These are phyloP conservation scores for Chenopodium quinoa DNA, from an alignment of 148 eudicot species.

Conservation along the genomic window DNA sequence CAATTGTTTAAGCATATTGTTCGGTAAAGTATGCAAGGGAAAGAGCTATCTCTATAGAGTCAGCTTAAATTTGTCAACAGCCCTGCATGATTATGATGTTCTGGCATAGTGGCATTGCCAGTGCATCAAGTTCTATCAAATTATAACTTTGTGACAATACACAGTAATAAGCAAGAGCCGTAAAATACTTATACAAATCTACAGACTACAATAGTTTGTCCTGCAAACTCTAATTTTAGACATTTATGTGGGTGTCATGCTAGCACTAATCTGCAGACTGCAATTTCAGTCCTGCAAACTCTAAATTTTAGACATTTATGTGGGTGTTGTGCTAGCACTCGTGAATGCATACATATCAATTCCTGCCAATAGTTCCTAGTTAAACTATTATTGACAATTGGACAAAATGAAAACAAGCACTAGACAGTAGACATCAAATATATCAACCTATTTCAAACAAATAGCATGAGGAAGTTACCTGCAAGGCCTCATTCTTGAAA, in stretches of 20 bases:
- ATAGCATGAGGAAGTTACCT: constrained; percentile 35
- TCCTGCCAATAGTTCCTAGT: neutral
- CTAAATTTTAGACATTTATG: neutral
- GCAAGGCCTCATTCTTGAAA: constrained; percentile 46
- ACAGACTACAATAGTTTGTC: neutral
- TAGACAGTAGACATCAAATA: neutral
- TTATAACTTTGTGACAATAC: neutral
- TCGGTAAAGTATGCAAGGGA: neutral
- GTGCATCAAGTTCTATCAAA: neutral
- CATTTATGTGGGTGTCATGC: neutral
- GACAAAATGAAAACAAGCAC: neutral
- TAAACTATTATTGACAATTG: too few relatives aligned
- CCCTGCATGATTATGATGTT: neutral
- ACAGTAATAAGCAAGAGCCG: neutral
- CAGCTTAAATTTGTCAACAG: neutral
- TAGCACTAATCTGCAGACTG: neutral
- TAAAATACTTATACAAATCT: neutral
- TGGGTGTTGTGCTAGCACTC: neutral
- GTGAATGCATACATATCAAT: neutral
- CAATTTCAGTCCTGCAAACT: neutral
- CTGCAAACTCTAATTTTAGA: neutral
- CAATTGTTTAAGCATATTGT: neutral
- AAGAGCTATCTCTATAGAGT: neutral
- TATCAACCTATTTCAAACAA: neutral
- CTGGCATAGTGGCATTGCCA: neutral